Conservation (phyloP, 192 early-diverging fungal genomes). For the Diversispora epigaea region DNA sequence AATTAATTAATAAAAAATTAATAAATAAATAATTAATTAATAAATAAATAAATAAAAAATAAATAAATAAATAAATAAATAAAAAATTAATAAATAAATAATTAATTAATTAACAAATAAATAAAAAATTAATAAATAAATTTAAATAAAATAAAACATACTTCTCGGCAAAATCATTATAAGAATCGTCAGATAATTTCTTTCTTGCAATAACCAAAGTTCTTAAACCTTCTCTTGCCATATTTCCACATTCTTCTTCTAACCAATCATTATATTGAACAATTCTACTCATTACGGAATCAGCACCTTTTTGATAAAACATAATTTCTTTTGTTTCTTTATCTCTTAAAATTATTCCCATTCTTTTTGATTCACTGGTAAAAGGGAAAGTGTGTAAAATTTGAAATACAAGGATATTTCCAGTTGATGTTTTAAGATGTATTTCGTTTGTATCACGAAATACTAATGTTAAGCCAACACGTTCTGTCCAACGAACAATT, state of each 20-base stretch:
- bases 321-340: slow-evolving; percentile 67
- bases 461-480: slow-evolving; percentile 80
- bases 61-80: neutral
- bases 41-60: neutral
- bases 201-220: slow-evolving; percentile 92
- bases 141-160: slow-evolving; percentile 29
- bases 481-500: slow-evolving; percentile 89
- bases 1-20: neutral
- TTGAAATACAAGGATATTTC: slow-evolving; percentile 62
- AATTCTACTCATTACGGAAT: slow-evolving; percentile 84
- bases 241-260: slow-evolving; percentile 96
- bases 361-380: slow-evolving; percentile 95
- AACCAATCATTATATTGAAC: slow-evolving; percentile 95
- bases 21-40: too few relatives aligned
- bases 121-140: neutral
- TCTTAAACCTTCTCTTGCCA: slow-evolving; percentile 92
- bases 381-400: slow-evolving; percentile 97
- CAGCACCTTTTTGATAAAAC: slow-evolving; percentile 95
- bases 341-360: slow-evolving; percentile 90
- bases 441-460: slow-evolving; percentile 74
- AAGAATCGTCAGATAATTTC: slow-evolving; percentile 69
- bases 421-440: slow-evolving; percentile 57
- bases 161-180: slow-evolving; percentile 61
- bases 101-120: neutral
- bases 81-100: neutral